Evolutionary conservation across 495 filamentous ascomycete species (phyloP), one percentile per base, ranked within the genome.

Genomic region (Alectoria sarmentosa): DNA sequence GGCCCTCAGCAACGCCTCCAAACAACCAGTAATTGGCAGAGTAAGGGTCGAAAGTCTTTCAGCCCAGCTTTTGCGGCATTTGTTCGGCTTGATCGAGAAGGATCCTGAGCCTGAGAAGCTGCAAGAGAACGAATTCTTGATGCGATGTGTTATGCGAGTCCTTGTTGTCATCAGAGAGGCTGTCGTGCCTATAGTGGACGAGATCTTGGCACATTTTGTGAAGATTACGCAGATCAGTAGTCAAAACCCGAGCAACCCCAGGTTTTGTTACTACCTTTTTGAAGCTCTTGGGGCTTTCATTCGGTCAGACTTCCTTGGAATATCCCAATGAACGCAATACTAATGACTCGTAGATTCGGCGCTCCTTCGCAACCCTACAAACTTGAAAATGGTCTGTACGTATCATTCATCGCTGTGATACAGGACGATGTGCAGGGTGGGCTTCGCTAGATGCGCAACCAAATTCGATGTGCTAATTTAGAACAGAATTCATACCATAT

Each of bases 261-360:
- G 92, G 21, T 99, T 99, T 76, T 96, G 96, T 76, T 97, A 99
- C 76, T 99, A 91, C 75, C 91, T 95, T 73, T 99, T 99, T 64
- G 95, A 99, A 75, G 87, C 89, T 3, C 74, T 98, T 55, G 95
- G 94, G n/a, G 92, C 94, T n/a, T 83, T 99, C 56, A 91, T 98
- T 63, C 81, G 87, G 84, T 91, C 73, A 67, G 72, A 38, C 2
- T 9, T 46, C 41, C 7, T 15, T 10, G 13, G 28, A 55, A 34
- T 32, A 6, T 36, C 30, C 17, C 11, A 19, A 14, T 55, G 30
- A 19, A 19, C 1, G 30, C 30, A 36, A 36, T 32, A 15, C 52
- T 55, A 14, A 55, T 34, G 15, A 55, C 2, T 19, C 3, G 28
- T 67, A 88, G 86, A 66, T 92, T 86, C 70, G 84, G 84, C 65